Conservation (phyloP, 345 rosid genomes). For the Salix brachista region DNA sequence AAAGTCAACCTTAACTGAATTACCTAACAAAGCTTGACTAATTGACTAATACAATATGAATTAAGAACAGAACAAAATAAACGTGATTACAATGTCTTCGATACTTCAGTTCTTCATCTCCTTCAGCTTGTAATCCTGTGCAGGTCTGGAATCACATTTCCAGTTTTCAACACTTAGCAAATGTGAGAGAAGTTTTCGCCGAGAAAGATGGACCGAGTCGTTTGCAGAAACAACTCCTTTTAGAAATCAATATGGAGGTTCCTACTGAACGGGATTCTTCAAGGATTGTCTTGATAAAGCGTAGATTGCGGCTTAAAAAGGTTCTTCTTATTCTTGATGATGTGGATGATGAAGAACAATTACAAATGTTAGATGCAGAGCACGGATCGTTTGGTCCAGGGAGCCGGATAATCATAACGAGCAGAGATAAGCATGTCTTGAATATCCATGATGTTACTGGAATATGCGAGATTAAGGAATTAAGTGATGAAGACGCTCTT, state of each 20-base stretch:
- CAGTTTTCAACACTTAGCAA: too few species aligned
- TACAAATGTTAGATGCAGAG: not conserved
- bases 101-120: too few species aligned
- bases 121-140: too few species aligned
- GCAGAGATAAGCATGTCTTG: not conserved
- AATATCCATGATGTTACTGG: not conserved
- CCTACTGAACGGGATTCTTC: not conserved
- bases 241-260: not conserved
- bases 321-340: conserved; percentile 18
- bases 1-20: too few species aligned
- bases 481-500: conserved; percentile 2
- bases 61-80: too few species aligned
- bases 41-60: too few species aligned
- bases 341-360: not conserved
- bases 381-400: not conserved
- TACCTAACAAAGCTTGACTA: too few species aligned
- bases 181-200: conserved; percentile 2
- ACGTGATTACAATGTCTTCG: too few species aligned
- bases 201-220: not conserved
- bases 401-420: conserved; percentile 18
- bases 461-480: not conserved
- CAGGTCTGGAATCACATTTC: too few species aligned
- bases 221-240: conserved; percentile 6
- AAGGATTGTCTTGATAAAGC: not conserved
- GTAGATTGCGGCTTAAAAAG: not conserved